Conservation (phyloP, 306 rosid genomes). For the Alnus rubra region DNA sequence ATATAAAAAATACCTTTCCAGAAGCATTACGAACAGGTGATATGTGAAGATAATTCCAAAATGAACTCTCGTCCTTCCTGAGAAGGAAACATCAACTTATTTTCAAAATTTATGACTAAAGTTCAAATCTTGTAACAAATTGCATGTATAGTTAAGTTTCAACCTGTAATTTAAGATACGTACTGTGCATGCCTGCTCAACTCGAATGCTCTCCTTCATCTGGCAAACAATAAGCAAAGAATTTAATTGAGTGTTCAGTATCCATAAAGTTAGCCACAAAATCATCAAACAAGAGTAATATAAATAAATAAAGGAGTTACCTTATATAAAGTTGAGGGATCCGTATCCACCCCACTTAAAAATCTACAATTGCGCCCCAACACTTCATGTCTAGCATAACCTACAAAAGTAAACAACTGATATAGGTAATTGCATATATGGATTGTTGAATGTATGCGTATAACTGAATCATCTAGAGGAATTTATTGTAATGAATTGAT, state of each 20-base stretch:
- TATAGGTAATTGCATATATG: constrained; percentile 9
- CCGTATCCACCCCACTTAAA: constrained; percentile 72
- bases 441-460: not conserved
- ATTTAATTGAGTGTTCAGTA: constrained; percentile 16
- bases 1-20: constrained; percentile 71
- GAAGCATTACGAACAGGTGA: constrained; percentile 86
- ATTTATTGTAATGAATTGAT: not conserved
- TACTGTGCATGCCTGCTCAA: constrained; percentile 80
- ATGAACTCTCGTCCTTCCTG: constrained; percentile 89
- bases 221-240: constrained; percentile 39
- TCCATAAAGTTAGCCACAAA: constrained; percentile 23
- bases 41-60: constrained; percentile 90
- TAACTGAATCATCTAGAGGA: constrained; percentile 1
- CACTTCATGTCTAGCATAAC: constrained; percentile 79
- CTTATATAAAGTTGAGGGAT: constrained; percentile 52
- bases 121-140: constrained; percentile 25
- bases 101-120: constrained; percentile 32
- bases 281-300: constrained; percentile 13
- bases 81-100: constrained; percentile 23
- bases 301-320: constrained; percentile 33
- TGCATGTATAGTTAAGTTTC: constrained; percentile 38
- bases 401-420: constrained; percentile 39
- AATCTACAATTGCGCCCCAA: constrained; percentile 86
- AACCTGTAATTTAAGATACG: constrained; percentile 98
- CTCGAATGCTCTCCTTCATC: constrained; percentile 75